Evolutionary conservation across 2,329 filamentous ascomycete genomes (phyloP), one percentile per base, ranked within the genome.

Genomic region (Venturia carpophila): DNA sequence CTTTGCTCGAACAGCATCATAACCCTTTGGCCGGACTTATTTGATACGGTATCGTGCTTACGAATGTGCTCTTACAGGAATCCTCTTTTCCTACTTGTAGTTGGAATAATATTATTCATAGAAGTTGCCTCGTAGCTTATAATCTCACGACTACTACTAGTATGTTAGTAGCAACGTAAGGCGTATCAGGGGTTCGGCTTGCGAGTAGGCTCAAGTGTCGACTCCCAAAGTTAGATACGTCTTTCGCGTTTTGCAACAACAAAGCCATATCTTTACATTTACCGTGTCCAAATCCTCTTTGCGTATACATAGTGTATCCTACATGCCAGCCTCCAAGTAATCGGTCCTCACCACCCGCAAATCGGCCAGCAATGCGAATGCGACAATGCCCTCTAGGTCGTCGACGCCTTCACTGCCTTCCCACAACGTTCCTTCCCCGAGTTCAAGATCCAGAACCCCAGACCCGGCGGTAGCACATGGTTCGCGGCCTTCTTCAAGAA

Each of bases 321-420:
- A 19, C 37, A 58, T 58, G 27, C 13, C 52, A 58, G 52, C 5
- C 15, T 58, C 52, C 17, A 58, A n/a, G 52, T 58, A 27, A 58
- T 37, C 52, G 6, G 5, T 58, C 19, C 52, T 24, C 15, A 37
- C 17, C n/a, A n/a, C 52, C 30, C 37, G 52, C 30, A 27, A n/a
- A 37, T 17, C 27, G 30, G 52, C 52, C 52, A 37, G 52, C 52
- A 61, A 45, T 42, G 60, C 56, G 19, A 64, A 49, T 41, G 52
- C 65, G 65, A 60, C 58, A 41, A 66, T 41, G 64, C 45, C 64
- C 37, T 66, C 64, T 60, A 66, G 56, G 45, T 62, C 64, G 30
- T 41, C 60, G 13, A 63, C 58, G 17, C 64, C 64, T 30, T 39
- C 34, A 27, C 49, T 64, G 27, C 62, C 65, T 19, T n/a, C 42